phyloP scores from a whole-genome alignment of 352 stramenopile genomes.

The Phytophthora lateralis region DNA sequence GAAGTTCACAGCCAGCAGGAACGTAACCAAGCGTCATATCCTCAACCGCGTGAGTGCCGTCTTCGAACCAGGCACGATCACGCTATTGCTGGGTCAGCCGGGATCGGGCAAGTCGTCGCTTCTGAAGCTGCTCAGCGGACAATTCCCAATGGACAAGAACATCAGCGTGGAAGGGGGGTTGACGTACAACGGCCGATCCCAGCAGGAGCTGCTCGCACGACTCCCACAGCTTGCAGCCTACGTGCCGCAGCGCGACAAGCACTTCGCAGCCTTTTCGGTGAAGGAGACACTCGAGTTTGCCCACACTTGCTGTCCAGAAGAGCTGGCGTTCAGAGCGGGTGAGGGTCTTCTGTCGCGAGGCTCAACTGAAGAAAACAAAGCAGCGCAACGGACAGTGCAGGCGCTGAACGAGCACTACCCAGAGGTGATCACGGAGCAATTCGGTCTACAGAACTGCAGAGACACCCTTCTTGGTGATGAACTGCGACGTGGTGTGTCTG shows the following conservation, averaged over 20 bases:
- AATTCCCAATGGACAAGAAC: slow-evolving; percentile 32
- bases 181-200: slow-evolving; percentile 28
- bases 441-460: slow-evolving; percentile 36
- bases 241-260: slow-evolving; percentile 28
- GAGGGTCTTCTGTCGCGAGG: slow-evolving; percentile 26
- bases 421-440: slow-evolving; percentile 23
- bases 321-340: not conserved
- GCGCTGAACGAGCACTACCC: slow-evolving; percentile 27
- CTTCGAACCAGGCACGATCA: slow-evolving; percentile 41
- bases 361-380: slow-evolving; percentile 16
- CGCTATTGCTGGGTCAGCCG: slow-evolving; percentile 32
- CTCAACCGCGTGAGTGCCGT: slow-evolving; percentile 31
- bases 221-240: slow-evolving; percentile 30
- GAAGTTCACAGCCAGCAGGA: slow-evolving; percentile 4
- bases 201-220: slow-evolving; percentile 2
- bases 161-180: slow-evolving; percentile 34
- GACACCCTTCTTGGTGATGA: slow-evolving; percentile 51
- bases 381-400: slow-evolving; percentile 9
- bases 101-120: slow-evolving; percentile 39
- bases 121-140: slow-evolving; percentile 34
- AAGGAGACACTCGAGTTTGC: slow-evolving; percentile 36
- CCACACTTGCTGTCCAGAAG: slow-evolving; percentile 18
- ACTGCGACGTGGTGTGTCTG: slow-evolving; percentile 53
- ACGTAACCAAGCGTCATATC: slow-evolving; percentile 21
- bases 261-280: slow-evolving; percentile 29